These are phyloP conservation scores for Pythium rhizo-oryzae DNA, from an alignment of 352 stramenopile species.

Conservation along the genomic window DNA sequence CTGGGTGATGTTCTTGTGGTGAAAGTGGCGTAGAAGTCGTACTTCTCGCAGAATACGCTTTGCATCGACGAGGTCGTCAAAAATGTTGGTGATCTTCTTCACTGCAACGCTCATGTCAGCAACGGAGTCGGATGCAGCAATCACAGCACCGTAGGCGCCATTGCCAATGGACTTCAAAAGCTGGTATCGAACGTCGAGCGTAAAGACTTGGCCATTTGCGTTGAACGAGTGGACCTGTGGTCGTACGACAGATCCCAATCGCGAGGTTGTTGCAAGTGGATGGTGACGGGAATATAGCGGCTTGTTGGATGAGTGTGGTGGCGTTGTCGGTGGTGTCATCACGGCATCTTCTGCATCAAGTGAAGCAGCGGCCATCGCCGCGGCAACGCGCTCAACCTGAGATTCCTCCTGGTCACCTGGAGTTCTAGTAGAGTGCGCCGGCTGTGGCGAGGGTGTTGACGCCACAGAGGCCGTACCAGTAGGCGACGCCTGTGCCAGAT, in stretches of 20 bases:
- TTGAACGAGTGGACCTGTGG: conserved; percentile 72
- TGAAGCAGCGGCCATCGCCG: not conserved
- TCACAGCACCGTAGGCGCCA: conserved; percentile 91
- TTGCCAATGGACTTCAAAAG: conserved; percentile 89
- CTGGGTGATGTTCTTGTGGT: conserved; percentile 88
- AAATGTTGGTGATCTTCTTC: conserved; percentile 95
- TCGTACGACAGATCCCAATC: conserved; percentile 28
- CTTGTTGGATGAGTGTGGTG: conserved; percentile 1
- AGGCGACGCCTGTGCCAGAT: not conserved
- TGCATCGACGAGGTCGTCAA: conserved; percentile 98
- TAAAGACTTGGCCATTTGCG: conserved; percentile 82
- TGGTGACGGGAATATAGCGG: not conserved
- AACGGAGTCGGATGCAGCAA: conserved; percentile 55
- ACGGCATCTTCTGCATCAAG: not conserved
- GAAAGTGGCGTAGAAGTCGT: conserved; percentile 89
- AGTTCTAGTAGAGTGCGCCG: not conserved
- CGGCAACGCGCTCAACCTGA: not conserved
- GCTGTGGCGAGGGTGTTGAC: conserved; percentile 19
- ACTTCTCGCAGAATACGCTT: conserved; percentile 99
- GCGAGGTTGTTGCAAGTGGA: conserved; percentile 3
- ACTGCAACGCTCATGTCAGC: conserved; percentile 69
- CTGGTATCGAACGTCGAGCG: conserved; percentile 86
- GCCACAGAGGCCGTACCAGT: conserved; percentile 5
- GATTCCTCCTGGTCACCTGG: not conserved
- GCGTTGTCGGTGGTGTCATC: not conserved